phyloP scores from a whole-genome alignment of 75 land plant genomes.

The Selaginella moellendorffii region DNA sequence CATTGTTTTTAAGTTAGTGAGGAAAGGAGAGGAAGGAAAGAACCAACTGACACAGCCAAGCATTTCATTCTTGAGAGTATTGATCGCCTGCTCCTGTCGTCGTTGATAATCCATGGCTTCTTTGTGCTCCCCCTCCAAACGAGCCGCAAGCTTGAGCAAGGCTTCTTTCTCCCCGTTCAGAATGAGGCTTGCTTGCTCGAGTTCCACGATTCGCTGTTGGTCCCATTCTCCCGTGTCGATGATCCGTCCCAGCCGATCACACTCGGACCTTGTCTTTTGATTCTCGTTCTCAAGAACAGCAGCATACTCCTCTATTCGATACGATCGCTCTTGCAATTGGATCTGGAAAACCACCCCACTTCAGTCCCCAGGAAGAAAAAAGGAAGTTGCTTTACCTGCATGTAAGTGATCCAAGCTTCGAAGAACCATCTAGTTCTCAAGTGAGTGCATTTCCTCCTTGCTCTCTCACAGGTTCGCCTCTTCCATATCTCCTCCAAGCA shows the following conservation, averaged over 20 bases:
- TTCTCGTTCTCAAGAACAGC: conserved; percentile 21
- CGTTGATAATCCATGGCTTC: conserved; percentile 17
- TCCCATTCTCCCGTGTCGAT: conserved; percentile 25
- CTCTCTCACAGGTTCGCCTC: neutral
- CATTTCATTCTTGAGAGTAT: conserved; percentile 17
- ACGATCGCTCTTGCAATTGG: conserved; percentile 10
- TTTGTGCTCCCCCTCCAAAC: conserved; percentile 17
- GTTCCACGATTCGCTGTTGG: conserved; percentile 18
- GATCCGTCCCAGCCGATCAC: conserved; percentile 18
- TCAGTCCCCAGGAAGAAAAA: neutral
- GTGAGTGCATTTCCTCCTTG: neutral
- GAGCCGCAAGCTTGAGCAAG: conserved; percentile 16
- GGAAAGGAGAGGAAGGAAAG: neutral
- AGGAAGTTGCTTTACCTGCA: conserved; percentile 16
- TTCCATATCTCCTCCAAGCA: neutral
- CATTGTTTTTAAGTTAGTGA: neutral
- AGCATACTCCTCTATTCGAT: conserved; percentile 15
- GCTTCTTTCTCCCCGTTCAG: conserved; percentile 20
- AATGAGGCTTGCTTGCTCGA: conserved; percentile 18
- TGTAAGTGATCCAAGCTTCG: conserved; percentile 21
- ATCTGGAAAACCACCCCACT: neutral
- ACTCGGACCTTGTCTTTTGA: conserved; percentile 13
- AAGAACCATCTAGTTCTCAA: conserved; percentile 8
- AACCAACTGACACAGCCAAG: conserved; percentile 9
- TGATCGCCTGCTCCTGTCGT: conserved; percentile 18